Conservation (phyloP, 345 rosid genomes). For the Pugionium cornutum region DNA sequence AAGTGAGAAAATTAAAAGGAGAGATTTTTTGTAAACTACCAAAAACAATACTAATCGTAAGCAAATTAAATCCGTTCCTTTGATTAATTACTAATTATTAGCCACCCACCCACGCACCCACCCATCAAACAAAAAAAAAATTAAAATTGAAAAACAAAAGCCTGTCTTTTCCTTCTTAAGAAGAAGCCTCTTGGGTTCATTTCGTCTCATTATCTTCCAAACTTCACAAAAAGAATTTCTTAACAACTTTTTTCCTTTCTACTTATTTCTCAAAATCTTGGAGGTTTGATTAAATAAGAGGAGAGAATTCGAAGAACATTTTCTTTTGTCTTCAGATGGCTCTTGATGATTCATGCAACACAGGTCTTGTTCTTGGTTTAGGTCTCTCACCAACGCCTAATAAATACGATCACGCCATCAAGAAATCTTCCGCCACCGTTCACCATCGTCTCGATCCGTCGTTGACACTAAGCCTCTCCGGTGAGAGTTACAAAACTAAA, state of each 20-base stretch:
- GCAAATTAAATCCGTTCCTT: constrained; percentile 46
- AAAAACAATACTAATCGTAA: constrained; percentile 31
- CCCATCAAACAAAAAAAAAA: constrained; percentile 37
- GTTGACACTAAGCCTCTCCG: constrained; percentile 53
- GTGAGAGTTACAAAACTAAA: constrained; percentile 44
- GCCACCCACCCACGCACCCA: constrained; percentile 68
- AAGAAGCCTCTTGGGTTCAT: constrained; percentile 46
- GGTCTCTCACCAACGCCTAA: constrained; percentile 47
- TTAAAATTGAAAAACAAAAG: constrained; percentile 28
- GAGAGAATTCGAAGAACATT: constrained; percentile 2
- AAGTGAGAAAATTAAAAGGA: constrained; percentile 37
- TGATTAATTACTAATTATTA: constrained; percentile 61
- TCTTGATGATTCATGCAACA: constrained; percentile 57
- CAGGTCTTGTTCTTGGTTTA: constrained; percentile 67
- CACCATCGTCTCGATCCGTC: constrained; percentile 49
- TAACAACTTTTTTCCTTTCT: background rate
- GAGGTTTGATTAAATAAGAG: constrained; percentile 5
- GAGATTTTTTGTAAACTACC: constrained; percentile 29
- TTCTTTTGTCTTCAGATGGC: constrained; percentile 46
- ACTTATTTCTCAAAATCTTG: background rate
- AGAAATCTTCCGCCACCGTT: constrained; percentile 35
- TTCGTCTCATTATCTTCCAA: constrained; percentile 41
- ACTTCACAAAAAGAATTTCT: constrained; percentile 22
- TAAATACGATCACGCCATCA: constrained; percentile 31
- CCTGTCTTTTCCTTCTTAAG: constrained; percentile 44